Percentiles rank a stretch among this genome's conserved stretches.
Evolutionary conservation across 805 yeast genomes (phyloP).

Genomic region (Zygotorulaspora sp.): DNA sequence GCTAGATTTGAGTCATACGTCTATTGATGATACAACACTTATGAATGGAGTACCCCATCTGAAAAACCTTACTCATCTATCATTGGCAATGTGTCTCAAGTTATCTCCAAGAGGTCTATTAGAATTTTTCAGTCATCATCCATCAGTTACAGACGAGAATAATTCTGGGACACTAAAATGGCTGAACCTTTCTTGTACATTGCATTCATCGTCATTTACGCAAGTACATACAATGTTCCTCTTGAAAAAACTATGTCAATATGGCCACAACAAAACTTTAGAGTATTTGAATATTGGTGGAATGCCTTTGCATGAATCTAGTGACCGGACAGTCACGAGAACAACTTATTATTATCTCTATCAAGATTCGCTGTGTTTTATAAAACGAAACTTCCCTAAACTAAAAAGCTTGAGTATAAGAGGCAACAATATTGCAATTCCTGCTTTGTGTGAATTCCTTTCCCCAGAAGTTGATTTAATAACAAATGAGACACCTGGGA

Average conservation of each 20-base stretch:
- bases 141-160: slow-evolving; percentile 44
- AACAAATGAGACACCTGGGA: too few species aligned
- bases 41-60: slow-evolving; percentile 47
- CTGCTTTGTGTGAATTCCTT: slow-evolving; percentile 34
- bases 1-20: slow-evolving; percentile 78
- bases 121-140: slow-evolving; percentile 66
- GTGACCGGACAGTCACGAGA: slow-evolving; percentile 23
- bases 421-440: slow-evolving; percentile 35
- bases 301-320: slow-evolving; percentile 46
- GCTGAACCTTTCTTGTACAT: slow-evolving; percentile 61
- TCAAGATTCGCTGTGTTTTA: slow-evolving; percentile 35
- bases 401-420: slow-evolving; percentile 37
- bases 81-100: slow-evolving; percentile 60
- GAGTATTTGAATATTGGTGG: slow-evolving; percentile 60
- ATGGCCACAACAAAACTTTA: slow-evolving; percentile 35
- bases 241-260: slow-evolving; percentile 38
- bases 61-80: slow-evolving; percentile 67
- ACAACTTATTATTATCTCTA: slow-evolving; percentile 30
- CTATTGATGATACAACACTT: slow-evolving; percentile 61
- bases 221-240: slow-evolving; percentile 48
- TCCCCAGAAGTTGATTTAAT: slow-evolving; percentile 28
- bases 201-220: slow-evolving; percentile 54
- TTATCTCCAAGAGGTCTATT: slow-evolving; percentile 68
- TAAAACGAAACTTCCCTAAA: slow-evolving; percentile 38
- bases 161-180: slow-evolving; percentile 49